Percentiles rank a stretch among this genome's conserved stretches.
Evolutionary conservation across 1,284 basidiomycete species (phyloP).

Genomic region (Ceratobasidium sp.): DNA sequence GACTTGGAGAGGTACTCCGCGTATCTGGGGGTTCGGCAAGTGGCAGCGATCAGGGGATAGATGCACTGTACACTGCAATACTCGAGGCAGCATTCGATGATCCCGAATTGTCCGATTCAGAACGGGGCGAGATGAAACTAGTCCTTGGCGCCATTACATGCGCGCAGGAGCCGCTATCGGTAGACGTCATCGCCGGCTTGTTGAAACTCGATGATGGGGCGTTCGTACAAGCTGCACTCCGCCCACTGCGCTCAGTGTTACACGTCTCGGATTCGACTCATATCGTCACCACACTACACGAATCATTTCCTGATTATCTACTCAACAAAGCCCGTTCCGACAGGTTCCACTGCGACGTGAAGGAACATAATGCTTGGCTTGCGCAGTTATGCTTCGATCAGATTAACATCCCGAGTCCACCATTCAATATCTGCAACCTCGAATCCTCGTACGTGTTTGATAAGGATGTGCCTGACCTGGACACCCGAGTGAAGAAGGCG

Average conservation of each 20-base stretch:
- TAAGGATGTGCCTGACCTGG: too few relatives aligned
- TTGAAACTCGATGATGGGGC: background rate
- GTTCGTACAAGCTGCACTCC: background rate
- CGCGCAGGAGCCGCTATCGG: background rate
- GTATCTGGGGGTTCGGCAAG: background rate
- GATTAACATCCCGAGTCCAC: too few relatives aligned
- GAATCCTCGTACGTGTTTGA: too few relatives aligned
- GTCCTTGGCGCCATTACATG: background rate
- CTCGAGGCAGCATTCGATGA: background rate
- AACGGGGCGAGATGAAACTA: background rate
- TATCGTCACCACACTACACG: too few relatives aligned
- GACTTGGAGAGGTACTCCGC: background rate
- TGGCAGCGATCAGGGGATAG: background rate
- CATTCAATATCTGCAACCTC: too few relatives aligned
- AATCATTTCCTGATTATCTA: too few relatives aligned
- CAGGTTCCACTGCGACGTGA: too few relatives aligned
- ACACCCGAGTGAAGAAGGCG: too few relatives aligned
- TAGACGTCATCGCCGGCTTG: background rate
- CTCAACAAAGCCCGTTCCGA: too few relatives aligned
- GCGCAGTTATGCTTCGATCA: too few relatives aligned
- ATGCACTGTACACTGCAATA: background rate
- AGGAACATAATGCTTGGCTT: too few relatives aligned
- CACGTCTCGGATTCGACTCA: background rate
- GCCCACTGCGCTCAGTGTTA: background rate
- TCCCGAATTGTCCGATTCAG: background rate